Percentiles rank a stretch among this genome's conserved stretches.
Conservation (phyloP, 179 eudicot genomes). For the Nepenthes alata region DNA sequence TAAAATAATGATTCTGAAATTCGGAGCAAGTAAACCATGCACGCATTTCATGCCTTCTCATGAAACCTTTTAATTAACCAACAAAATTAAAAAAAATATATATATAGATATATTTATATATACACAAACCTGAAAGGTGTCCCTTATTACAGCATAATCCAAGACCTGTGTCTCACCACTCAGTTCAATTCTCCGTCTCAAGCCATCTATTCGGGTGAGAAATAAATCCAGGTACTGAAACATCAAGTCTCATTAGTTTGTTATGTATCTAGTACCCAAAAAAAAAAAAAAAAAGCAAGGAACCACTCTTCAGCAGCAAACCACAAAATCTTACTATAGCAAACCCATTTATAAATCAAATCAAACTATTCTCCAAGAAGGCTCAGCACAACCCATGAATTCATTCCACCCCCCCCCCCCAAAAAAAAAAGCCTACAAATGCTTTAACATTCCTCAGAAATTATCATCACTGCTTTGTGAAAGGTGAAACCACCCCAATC, state of each 20-base stretch:
- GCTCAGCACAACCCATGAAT: no score
- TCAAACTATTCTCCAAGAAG: no score
- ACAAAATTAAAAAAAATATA: not conserved
- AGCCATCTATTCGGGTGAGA: constrained; percentile 86
- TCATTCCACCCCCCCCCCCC: no score
- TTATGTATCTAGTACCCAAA: no score
- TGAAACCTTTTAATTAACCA: not conserved
- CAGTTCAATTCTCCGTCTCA: constrained; percentile 65
- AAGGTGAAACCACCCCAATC: no score
- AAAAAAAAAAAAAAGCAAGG: no score
- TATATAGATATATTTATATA: not conserved
- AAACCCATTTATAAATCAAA: no score
- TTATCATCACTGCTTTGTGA: no score
- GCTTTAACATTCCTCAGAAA: no score
- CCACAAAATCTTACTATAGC: no score
- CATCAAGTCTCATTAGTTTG: not conserved
- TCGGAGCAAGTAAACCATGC: not conserved
- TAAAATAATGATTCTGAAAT: not conserved
- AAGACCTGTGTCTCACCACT: constrained; percentile 45
- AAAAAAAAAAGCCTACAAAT: no score
- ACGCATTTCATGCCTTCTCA: not conserved
- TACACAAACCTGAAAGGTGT: constrained; percentile 65
- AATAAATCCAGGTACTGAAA: constrained; percentile 80
- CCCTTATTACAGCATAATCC: constrained; percentile 53
- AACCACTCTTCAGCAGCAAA: no score